Evolutionary conservation across 495 filamentous ascomycete species (phyloP).

Genomic region (Coniosporium apollinis): DNA sequence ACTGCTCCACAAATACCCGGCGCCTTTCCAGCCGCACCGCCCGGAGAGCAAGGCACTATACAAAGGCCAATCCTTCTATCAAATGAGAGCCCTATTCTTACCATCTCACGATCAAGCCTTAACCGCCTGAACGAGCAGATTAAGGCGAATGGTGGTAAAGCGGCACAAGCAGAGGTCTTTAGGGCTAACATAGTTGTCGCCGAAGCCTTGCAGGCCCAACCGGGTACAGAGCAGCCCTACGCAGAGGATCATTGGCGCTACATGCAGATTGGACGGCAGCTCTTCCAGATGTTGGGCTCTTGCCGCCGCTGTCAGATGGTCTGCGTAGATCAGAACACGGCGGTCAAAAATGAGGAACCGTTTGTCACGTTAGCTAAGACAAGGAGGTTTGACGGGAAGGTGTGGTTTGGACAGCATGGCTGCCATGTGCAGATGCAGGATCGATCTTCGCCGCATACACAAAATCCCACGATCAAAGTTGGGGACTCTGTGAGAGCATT

Average conservation of each 20-base stretch:
- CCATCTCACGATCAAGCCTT: slow-evolving; percentile 66
- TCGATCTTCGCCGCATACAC: slow-evolving; percentile 17
- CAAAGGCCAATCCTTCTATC: slow-evolving; percentile 55
- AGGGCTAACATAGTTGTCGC: slow-evolving; percentile 72
- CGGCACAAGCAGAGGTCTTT: slow-evolving; percentile 55
- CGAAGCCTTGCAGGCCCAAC: slow-evolving; percentile 25
- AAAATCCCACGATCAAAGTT: slow-evolving; percentile 36
- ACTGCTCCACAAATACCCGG: slow-evolving; percentile 29
- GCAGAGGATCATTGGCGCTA: slow-evolving; percentile 41
- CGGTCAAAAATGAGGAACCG: slow-evolving; percentile 61
- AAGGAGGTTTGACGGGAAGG: slow-evolving; percentile 59
- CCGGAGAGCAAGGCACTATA: slow-evolving; percentile 25
- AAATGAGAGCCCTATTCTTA: slow-evolving; percentile 84
- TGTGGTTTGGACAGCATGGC: slow-evolving; percentile 70
- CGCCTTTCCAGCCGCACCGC: slow-evolving; percentile 34
- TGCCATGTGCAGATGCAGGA: slow-evolving; percentile 24
- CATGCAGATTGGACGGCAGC: slow-evolving; percentile 32
- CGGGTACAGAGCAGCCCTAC: slow-evolving; percentile 36
- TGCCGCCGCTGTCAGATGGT: slow-evolving; percentile 93
- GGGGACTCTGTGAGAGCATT: slow-evolving; percentile 35
- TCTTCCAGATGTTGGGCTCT: slow-evolving; percentile 56
- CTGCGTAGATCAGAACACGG: slow-evolving; percentile 76
- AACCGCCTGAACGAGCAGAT: slow-evolving; percentile 60
- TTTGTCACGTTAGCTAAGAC: slow-evolving; percentile 81
- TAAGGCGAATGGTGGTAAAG: slow-evolving; percentile 33